Conservation (phyloP, 176 grass and related monocot genomes). For the Juncus inflexus region DNA sequence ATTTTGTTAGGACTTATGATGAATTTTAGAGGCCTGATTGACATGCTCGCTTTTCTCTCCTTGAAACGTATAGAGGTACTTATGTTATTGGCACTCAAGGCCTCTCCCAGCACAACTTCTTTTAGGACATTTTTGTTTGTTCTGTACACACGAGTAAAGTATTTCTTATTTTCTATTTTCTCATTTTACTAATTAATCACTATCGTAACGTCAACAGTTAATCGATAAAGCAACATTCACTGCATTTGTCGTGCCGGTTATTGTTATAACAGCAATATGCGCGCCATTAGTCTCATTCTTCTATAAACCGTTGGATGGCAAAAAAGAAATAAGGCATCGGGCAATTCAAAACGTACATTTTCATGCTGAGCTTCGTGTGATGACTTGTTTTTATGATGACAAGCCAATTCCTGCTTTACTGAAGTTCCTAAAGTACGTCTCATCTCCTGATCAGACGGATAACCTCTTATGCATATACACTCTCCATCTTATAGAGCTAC, state of each 20-base stretch:
- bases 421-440: constrained; percentile 22
- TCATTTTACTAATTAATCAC: too few relatives aligned
- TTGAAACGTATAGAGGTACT: not conserved
- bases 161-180: too few relatives aligned
- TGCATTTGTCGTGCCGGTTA: not conserved
- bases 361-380: constrained; percentile 23
- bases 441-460: not conserved
- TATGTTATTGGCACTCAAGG: too few relatives aligned
- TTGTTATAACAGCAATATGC: constrained; percentile 1
- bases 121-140: too few relatives aligned
- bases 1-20: constrained; percentile 30
- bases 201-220: not conserved
- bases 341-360: constrained; percentile 23
- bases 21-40: constrained; percentile 31
- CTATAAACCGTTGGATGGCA: constrained; percentile 26
- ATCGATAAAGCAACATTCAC: constrained; percentile 14
- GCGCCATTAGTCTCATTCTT: constrained; percentile 13
- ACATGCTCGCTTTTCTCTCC: not conserved
- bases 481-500: constrained; percentile 33
- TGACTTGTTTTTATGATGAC: constrained; percentile 28
- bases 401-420: constrained; percentile 14
- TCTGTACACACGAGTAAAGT: too few relatives aligned
- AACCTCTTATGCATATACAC: constrained; percentile 25
- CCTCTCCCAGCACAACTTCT: too few relatives aligned
- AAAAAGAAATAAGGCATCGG: not conserved